phyloP scores from a whole-genome alignment of 2,329 filamentous ascomycete species.

The Colletotrichum spinosum region DNA sequence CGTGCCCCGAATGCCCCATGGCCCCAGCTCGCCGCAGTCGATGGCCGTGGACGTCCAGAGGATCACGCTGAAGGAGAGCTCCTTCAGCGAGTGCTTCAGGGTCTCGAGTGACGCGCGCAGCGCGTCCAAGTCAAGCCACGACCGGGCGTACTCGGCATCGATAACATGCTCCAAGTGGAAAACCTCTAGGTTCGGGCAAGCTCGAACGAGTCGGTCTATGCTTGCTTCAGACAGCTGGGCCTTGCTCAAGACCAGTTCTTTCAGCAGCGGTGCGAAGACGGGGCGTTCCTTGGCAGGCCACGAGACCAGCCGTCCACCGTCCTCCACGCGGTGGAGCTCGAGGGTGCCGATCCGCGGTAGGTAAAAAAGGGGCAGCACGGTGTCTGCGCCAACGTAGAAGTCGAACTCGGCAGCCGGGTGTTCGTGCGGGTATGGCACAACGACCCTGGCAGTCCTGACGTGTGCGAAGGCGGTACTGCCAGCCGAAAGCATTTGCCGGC shows the following conservation, averaged over 20 bases:
- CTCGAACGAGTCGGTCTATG: background rate
- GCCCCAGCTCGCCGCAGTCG: constrained; percentile 10
- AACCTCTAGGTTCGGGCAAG: constrained; percentile 1
- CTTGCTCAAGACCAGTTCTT: constrained; percentile 1
- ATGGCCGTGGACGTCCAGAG: constrained; percentile 12
- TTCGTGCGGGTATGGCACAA: background rate
- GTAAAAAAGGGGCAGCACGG: background rate
- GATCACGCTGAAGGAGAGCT: background rate
- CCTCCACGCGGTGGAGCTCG: constrained; percentile 13
- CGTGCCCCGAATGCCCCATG: constrained; percentile 11
- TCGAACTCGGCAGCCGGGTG: background rate
- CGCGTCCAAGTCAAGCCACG: background rate
- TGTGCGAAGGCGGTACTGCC: background rate
- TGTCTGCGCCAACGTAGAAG: background rate
- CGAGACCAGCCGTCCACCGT: background rate
- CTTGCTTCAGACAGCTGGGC: background rate
- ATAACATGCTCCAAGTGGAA: background rate
- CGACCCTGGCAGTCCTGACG: background rate
- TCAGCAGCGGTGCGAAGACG: background rate
- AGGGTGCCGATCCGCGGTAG: constrained; percentile 7
- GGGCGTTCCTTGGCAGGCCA: background rate
- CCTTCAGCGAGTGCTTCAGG: constrained; percentile 7
- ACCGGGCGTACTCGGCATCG: background rate
- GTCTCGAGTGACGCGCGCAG: background rate
- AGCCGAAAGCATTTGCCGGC: background rate